Evolutionary conservation across 257 asterid species (phyloP), one percentile per base, ranked within the genome.

Genomic region (Vinca minor): DNA sequence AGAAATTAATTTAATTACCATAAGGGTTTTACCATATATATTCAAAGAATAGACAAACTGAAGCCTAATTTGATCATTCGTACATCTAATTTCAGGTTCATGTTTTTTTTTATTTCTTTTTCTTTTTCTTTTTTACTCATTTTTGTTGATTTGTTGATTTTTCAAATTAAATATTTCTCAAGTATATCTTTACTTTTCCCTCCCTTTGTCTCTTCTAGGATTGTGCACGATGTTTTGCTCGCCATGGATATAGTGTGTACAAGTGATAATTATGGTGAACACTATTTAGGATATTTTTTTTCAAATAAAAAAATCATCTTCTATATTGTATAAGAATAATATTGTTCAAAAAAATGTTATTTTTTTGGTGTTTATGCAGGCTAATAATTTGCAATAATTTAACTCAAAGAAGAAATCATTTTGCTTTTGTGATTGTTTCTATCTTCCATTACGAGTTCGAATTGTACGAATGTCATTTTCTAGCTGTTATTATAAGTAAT

Each of bases 141-240:
- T 69, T n/a, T 71, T 68, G 34, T 50, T 49, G 65, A 34, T 53
- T n/a, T n/a, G n/a, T n/a, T 44, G 53, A 42, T 42, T 41, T 60
- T 15, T 20, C 1, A 31, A 73, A 62, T 66, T 66, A 65, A 72
- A 68, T 71, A 69, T 46, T 62, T 47, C n/a, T 71, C 26, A 50
- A 59, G 47, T 58, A 28, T 53, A 60, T 73, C 59, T 76, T 57
- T 60, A 66, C 78, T 74, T 79, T 79, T 80, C 72, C 77, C 72
- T 44, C 68, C 67, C 74, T 58, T 74, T 71, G 79, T 78, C 82
- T 75, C 83, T 77, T 78, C 78, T 70, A 47, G 83, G 88, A 86
- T 83, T 82, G 79, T 72, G 86, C 85, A 78, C 77, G 64, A 83
- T 86, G 64, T 69, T 79, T 49, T 86, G 86, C 75, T 81, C 48